Conservation (phyloP, 2,329 filamentous ascomycete genomes). For the Botrytis sinoallii region DNA sequence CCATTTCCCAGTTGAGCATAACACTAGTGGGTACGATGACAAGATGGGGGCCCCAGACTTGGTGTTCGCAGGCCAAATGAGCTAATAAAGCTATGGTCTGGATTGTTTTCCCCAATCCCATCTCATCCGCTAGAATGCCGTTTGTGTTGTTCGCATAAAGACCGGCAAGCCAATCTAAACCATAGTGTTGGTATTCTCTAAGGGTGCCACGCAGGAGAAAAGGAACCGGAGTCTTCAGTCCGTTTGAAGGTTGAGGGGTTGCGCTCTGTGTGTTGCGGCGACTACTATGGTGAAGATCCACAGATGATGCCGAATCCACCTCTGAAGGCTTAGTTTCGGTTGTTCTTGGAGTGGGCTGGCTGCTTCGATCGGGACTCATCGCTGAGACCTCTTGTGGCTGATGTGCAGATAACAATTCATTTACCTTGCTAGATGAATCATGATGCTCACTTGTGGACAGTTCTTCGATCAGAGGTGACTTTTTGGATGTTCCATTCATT, state of each 20-base stretch:
- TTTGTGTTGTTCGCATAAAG: slow-evolving; percentile 92
- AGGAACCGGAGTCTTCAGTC: slow-evolving; percentile 67
- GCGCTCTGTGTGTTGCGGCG: slow-evolving; percentile 39
- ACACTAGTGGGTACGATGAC: slow-evolving; percentile 97
- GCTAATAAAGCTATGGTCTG: slow-evolving; percentile 94
- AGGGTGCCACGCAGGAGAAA: slow-evolving; percentile 82
- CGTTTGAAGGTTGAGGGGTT: slow-evolving; percentile 40
- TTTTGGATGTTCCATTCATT: background rate
- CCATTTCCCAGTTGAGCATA: slow-evolving; percentile 99
- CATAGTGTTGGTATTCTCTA: slow-evolving; percentile 93
- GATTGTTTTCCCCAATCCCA: slow-evolving; percentile 97
- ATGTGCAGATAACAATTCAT: background rate
- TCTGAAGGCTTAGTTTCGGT: slow-evolving; percentile 38
- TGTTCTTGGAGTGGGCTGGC: slow-evolving; percentile 40
- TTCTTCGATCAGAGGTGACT: slow-evolving; percentile 12
- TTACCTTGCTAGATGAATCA: slow-evolving; percentile 1
- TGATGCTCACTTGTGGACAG: slow-evolving; percentile 3
- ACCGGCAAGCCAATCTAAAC: slow-evolving; percentile 94
- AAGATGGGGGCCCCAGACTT: slow-evolving; percentile 93
- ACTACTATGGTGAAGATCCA: slow-evolving; percentile 36
- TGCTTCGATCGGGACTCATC: slow-evolving; percentile 38
- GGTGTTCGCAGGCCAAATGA: slow-evolving; percentile 84
- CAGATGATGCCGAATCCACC: slow-evolving; percentile 37
- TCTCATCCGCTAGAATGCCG: slow-evolving; percentile 94
- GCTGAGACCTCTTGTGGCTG: slow-evolving; percentile 22